Base-by-base conservation (phyloP, 352 stramenopile species). In the Peronospora destructor region DNA sequence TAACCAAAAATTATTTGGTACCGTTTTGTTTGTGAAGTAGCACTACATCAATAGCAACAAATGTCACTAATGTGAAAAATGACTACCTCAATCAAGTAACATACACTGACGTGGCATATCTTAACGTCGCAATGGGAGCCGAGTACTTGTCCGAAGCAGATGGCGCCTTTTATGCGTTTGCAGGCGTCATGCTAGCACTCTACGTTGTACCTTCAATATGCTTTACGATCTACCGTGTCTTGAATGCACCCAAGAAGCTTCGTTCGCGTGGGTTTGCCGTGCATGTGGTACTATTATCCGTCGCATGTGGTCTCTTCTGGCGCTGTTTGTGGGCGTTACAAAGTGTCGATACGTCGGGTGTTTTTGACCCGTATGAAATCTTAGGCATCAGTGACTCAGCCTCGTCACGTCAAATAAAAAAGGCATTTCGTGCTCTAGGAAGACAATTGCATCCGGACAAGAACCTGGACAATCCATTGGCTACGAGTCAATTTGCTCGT, bases 361-460 rank as follows among this genome's bases (percentile, higher is more conserved):
- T 87, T 29, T 91, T 94, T 48, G 83, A 94, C 38, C 83, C 83
- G 40, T 94, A 91, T 53, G 80, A 94, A 56, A 94, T 91, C 51
- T 59, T 94, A 33, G 55, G 75, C 47, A 68, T 94, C 17, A 65
- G 69, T 12, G 76, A 85, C 32, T 67, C 64, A 1, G 57, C 78
- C 4, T 75, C 71, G 11, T 36, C 68, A 32, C 63, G 62, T 17
- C 60, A 89, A 42, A 88, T 94, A 55, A 82, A 83, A 48, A 87
- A 85, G 55, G 77, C 76, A 9, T 94, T 85, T 57, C 71, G 83
- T 25, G 55, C 55, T 13, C 68, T 94, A 28, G 76, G 80, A 0
- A 56, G 75, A 16, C 52, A 84, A 61, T 54, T 91, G 37, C 83
- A 94, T 42, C 83, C 83, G 0, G 83, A 91, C 72, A 91, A 94